Evolutionary conservation across 805 yeast species (phyloP), one percentile per base, ranked within the genome.

Genomic region (Teunomyces stri): DNA sequence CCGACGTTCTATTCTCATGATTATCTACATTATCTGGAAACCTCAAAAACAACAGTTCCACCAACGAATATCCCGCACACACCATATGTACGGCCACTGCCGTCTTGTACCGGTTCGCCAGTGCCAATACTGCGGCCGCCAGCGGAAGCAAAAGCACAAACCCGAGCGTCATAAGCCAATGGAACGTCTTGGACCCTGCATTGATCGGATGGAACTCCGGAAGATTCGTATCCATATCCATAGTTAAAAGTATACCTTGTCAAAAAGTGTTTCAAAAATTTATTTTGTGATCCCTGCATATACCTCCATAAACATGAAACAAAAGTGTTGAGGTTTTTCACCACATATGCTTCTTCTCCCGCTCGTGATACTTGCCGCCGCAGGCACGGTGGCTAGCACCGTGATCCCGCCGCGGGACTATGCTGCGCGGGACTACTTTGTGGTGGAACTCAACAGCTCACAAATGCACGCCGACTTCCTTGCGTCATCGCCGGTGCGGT

Each of bases 1-100:
- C 71, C 10, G 87, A 80, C 0, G 89, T 81, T 47, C 78, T 65
- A 61, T 84, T 85, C 59, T 86, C 92, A 47, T 82, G 81, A 34
- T 83, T 84, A 45, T 78, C 74, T 30, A 71, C 70, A 41, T 62
- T 62, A 59, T 86, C 92, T 0, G 87, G 84, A 57, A 84, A 86
- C 41, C 79, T 67, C 7, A 85, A 67, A 43, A 84, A 64, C 2
- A 82, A 39, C 2, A 81, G 78, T 49, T 86, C 94, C 21, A 82
- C 48, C 0, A 75, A 64, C 1, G 84, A 75, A 57, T 84, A 86
- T 0, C 58, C 69, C 0, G 79, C 70, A 38, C 78, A 67, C 0
- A 74, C 53, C 3, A 71, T 50, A 55, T 81, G 88, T 6, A 82
- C 53, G 1, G 72, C 50, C 3, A 78, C 63, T 1, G 82, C 68